A percentile compares a stretch with the other conserved stretches of the same genome.
Conservation (phyloP, 441 rosid species). For the Arabidopsis lyrata region DNA sequence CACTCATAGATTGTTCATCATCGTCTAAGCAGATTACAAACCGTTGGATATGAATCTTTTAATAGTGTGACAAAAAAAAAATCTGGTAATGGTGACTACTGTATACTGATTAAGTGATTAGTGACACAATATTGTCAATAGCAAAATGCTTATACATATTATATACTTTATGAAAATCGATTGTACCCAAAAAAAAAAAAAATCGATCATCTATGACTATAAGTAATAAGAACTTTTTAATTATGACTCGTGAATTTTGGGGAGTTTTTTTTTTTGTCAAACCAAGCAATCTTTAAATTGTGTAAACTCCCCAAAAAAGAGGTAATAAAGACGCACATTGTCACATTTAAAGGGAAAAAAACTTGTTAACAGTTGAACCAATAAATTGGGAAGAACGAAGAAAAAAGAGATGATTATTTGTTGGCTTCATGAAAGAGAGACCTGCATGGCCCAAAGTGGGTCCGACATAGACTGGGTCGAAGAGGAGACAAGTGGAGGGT, state of each 20-base stretch:
- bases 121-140: neutral
- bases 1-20: neutral
- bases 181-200: too few relatives aligned
- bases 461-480: constrained; percentile 35
- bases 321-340: constrained; percentile 20
- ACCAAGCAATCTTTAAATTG: constrained; percentile 6
- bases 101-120: neutral
- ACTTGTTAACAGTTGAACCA: constrained; percentile 36
- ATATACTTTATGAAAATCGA: neutral
- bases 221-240: neutral
- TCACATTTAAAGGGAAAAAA: constrained; percentile 28
- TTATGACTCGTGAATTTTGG: constrained; percentile 26
- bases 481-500: constrained; percentile 48
- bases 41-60: neutral
- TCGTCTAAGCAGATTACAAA: neutral
- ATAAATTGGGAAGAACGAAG: constrained; percentile 24
- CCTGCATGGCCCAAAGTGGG: constrained; percentile 41
- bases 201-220: too few relatives aligned
- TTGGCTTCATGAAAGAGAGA: constrained; percentile 37
- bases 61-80: neutral
- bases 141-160: neutral
- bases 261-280: constrained; percentile 24
- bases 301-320: constrained; percentile 23
- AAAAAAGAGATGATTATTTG: constrained; percentile 1
- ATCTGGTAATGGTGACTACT: neutral